phyloP scores from a whole-genome alignment of 495 filamentous ascomycete genomes.

The Aspergillus kassunensis region DNA sequence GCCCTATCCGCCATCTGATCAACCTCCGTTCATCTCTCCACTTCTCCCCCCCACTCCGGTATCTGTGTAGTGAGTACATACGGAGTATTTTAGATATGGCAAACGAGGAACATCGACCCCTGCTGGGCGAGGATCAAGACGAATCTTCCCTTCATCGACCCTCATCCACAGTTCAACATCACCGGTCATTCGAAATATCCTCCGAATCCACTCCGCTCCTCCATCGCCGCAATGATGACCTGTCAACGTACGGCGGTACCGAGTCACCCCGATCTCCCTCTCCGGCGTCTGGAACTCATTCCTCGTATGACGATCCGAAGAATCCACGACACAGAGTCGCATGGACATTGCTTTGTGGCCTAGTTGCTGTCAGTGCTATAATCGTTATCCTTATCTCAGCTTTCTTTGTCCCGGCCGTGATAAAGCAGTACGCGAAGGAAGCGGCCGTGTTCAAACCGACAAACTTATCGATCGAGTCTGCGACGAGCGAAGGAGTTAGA shows the following conservation, averaged over 20 bases:
- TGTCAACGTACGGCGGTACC: conserved; percentile 31
- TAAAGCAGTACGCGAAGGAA: conserved; percentile 80
- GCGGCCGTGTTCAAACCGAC: conserved; percentile 77
- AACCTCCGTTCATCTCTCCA: conserved; percentile 3
- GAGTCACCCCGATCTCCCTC: conserved; percentile 22
- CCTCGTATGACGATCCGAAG: conserved; percentile 12
- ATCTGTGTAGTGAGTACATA: conserved; percentile 10
- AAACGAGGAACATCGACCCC: conserved; percentile 32
- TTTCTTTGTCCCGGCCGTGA: conserved; percentile 74
- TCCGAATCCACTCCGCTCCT: conserved; percentile 44
- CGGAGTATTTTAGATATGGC: no score
- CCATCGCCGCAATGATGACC: conserved; percentile 32
- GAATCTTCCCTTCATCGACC: conserved; percentile 17
- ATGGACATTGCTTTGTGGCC: conserved; percentile 57
- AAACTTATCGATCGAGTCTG: conserved; percentile 74
- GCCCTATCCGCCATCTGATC: conserved; percentile 1
- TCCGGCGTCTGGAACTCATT: conserved; percentile 10
- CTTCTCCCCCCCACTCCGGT: conserved; percentile 11
- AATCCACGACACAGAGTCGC: conserved; percentile 33
- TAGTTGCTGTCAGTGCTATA: conserved; percentile 46
- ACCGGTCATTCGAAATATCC: conserved; percentile 32
- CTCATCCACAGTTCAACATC: conserved; percentile 14
- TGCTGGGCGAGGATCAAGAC: conserved; percentile 25
- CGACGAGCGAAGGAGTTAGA: conserved; percentile 70
- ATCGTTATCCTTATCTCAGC: conserved; percentile 55